Percentiles rank a stretch among this genome's conserved stretches.
Conservation (phyloP, 768 basidiomycete genomes). For the Mycena epipterygia region DNA sequence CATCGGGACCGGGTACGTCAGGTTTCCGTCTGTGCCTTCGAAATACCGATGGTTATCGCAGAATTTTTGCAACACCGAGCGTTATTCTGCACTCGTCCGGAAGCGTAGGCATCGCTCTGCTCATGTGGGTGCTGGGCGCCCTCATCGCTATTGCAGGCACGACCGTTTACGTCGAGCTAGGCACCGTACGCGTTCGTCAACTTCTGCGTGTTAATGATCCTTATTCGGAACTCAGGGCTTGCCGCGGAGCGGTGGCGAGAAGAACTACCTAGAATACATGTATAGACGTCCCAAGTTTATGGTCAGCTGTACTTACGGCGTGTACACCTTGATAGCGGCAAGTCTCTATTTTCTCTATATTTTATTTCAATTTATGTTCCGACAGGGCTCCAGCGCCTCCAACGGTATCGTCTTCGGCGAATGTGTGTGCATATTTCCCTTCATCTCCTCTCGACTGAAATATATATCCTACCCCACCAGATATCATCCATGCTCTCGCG, state of each 20-base stretch:
- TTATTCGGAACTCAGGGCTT: conserved; percentile 55
- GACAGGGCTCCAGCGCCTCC: conserved; percentile 28
- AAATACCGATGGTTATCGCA: conserved; percentile 14
- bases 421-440: conserved; percentile 49
- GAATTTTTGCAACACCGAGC: conserved; percentile 58
- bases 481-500: conserved; percentile 52
- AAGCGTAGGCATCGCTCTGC: conserved; percentile 57
- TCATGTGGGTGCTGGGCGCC: conserved; percentile 60
- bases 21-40: neutral
- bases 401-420: conserved; percentile 73
- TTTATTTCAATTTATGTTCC: neutral
- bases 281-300: conserved; percentile 70
- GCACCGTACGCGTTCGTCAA: conserved; percentile 44
- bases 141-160: conserved; percentile 56
- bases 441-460: neutral
- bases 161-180: conserved; percentile 58
- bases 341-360: neutral
- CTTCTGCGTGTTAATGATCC: neutral
- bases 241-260: conserved; percentile 78
- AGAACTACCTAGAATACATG: conserved; percentile 77
- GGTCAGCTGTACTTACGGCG: conserved; percentile 67
- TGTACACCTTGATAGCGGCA: conserved; percentile 65
- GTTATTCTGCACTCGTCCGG: conserved; percentile 54
- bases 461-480: conserved; percentile 24
- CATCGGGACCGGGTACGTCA: conserved; percentile 57